Conservation (phyloP, 768 basidiomycete species). For the Hygrophorus russula region DNA sequence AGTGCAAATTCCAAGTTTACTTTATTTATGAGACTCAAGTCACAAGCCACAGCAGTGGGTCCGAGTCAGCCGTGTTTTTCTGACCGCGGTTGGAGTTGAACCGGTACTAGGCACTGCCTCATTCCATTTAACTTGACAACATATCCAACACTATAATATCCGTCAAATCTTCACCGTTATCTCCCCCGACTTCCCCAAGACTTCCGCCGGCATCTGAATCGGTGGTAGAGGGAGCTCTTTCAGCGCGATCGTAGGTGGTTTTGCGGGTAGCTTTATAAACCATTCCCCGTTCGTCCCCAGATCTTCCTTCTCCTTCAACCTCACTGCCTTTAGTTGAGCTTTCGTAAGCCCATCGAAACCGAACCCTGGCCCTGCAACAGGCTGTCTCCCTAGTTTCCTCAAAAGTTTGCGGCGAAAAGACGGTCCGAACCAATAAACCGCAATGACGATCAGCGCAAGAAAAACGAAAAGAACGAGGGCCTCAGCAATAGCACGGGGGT, state of each 20-base stretch:
- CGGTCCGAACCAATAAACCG: slow-evolving; percentile 10
- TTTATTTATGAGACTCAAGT: slow-evolving; percentile 14
- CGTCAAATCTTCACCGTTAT: not conserved
- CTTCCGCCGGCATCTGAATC: not conserved
- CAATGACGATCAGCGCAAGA: slow-evolving; percentile 9
- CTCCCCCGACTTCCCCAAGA: not conserved
- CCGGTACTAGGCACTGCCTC: not conserved
- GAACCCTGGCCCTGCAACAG: slow-evolving; percentile 9
- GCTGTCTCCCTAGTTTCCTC: slow-evolving; percentile 6
- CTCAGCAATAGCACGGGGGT: slow-evolving; percentile 4
- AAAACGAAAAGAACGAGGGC: slow-evolving; percentile 12
- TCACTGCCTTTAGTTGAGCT: slow-evolving; percentile 8
- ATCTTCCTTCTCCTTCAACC: slow-evolving; percentile 10
- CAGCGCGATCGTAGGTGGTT: slow-evolving; percentile 11
- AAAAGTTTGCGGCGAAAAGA: slow-evolving; percentile 6
- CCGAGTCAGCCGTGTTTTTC: too few species aligned
- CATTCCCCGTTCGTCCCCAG: slow-evolving; percentile 2
- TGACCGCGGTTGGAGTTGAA: too few species aligned
- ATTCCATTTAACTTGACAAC: not conserved
- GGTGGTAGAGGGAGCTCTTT: slow-evolving; percentile 4
- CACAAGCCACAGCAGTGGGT: not conserved
- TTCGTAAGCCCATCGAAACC: slow-evolving; percentile 16
- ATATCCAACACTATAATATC: too few species aligned
- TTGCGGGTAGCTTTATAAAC: slow-evolving; percentile 9
- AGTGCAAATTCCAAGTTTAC: not conserved